Percentiles rank a stretch among this genome's conserved stretches.
Evolutionary conservation across 2,329 filamentous ascomycete genomes (phyloP).

Genomic region (Calonectria multiphialidica): DNA sequence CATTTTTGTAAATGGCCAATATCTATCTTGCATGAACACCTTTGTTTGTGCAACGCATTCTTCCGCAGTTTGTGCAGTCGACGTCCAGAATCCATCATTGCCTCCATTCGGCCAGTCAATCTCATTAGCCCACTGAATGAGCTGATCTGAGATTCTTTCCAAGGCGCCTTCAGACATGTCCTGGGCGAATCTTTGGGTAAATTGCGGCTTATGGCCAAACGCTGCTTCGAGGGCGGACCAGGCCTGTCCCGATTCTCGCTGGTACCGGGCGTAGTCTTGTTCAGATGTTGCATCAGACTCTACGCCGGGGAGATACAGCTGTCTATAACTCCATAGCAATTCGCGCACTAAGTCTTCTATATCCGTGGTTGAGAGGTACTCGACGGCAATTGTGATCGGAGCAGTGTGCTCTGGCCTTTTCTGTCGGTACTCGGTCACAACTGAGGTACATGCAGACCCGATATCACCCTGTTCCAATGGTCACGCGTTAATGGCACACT

Average conservation of each 20-base stretch:
- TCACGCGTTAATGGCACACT: accelerated
- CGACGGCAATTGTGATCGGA: slow-evolving; percentile 47
- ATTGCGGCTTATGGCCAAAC: slow-evolving; percentile 44
- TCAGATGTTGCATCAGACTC: slow-evolving; percentile 34
- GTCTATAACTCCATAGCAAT: slow-evolving; percentile 48
- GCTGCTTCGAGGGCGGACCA: slow-evolving; percentile 53
- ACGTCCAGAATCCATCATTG: slow-evolving; percentile 42
- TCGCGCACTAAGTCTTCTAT: slow-evolving; percentile 46
- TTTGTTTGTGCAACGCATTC: slow-evolving; percentile 46
- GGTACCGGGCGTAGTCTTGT: slow-evolving; percentile 42
- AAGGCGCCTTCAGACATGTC: slow-evolving; percentile 45
- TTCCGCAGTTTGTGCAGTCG: slow-evolving; percentile 44
- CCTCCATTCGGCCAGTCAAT: slow-evolving; percentile 47
- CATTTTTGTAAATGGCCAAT: slow-evolving; percentile 53
- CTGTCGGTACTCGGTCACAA: slow-evolving; percentile 51
- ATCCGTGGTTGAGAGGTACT: slow-evolving; percentile 45
- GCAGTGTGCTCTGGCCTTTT: slow-evolving; percentile 37
- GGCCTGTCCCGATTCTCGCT: slow-evolving; percentile 53
- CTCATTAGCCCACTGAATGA: slow-evolving; percentile 44
- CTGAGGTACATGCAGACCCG: slow-evolving; percentile 49
- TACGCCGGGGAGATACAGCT: slow-evolving; percentile 41
- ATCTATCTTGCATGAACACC: slow-evolving; percentile 47
- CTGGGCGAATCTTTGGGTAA: slow-evolving; percentile 35
- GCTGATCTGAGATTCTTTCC: slow-evolving; percentile 37
- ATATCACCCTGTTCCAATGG: slow-evolving; percentile 38